phyloP scores from a whole-genome alignment of 179 eudicot genomes.

The Silene vulgaris region DNA sequence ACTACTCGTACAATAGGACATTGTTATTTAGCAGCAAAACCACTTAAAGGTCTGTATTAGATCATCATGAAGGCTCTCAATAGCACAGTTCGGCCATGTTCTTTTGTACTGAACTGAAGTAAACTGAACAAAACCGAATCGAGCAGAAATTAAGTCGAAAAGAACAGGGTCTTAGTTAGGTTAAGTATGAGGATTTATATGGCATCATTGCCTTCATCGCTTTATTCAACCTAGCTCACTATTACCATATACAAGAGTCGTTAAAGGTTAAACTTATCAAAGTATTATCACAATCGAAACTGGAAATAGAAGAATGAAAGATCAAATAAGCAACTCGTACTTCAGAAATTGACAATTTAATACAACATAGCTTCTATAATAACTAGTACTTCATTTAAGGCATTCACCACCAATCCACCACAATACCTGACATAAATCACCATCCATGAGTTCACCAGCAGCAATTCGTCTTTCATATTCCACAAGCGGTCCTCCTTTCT shows the following conservation, averaged over 20 bases:
- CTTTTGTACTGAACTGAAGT: no score
- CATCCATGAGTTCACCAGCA: constrained; percentile 71
- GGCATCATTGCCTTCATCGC: neutral
- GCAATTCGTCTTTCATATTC: constrained; percentile 78
- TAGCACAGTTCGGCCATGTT: neutral
- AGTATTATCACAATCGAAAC: neutral
- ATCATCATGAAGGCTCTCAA: neutral
- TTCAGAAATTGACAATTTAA: neutral
- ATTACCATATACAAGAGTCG: neutral
- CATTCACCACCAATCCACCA: no score
- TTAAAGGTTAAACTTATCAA: neutral
- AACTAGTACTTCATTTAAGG: no score
- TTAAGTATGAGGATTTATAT: neutral
- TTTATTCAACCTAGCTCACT: neutral
- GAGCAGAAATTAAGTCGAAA: no score
- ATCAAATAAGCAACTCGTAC: neutral
- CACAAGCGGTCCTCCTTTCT: constrained; percentile 60
- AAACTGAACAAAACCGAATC: no score
- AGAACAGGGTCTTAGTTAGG: neutral
- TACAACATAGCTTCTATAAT: constrained; percentile 4
- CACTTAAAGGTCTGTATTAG: neutral
- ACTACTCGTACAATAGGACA: neutral
- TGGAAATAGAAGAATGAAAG: neutral
- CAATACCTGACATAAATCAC: constrained; percentile 75
- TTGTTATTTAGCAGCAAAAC: neutral